Evolutionary conservation across 2,329 filamentous ascomycete genomes (phyloP).

Genomic region (Rhexocercosporidium sp.): DNA sequence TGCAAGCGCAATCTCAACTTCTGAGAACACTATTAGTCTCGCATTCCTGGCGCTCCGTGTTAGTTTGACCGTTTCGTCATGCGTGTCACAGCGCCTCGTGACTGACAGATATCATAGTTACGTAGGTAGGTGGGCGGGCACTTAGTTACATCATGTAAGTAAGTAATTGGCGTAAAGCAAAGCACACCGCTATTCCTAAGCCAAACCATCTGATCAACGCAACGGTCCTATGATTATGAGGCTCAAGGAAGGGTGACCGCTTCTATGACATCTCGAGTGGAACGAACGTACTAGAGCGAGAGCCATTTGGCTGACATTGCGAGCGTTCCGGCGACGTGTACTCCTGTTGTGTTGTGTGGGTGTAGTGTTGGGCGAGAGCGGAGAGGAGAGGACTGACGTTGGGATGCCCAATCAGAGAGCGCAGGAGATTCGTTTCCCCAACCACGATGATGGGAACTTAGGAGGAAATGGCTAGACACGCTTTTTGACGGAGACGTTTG

Average conservation of each 20-base stretch:
- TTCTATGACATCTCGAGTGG: slow-evolving; percentile 13
- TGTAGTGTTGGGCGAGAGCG: neutral
- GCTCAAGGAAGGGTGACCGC: slow-evolving; percentile 13
- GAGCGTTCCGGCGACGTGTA: neutral
- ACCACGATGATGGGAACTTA: slow-evolving; percentile 3
- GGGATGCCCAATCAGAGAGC: neutral
- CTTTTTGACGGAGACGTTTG: neutral
- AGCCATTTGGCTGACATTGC: neutral
- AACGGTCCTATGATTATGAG: neutral
- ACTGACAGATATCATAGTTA: neutral
- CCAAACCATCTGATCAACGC: neutral
- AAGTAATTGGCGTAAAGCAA: too few relatives aligned
- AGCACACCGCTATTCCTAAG: slow-evolving; percentile 3
- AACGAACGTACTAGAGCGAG: neutral
- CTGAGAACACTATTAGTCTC: too few relatives aligned
- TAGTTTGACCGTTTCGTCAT: neutral
- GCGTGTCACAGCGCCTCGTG: neutral
- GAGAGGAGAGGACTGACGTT: neutral
- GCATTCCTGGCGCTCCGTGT: neutral
- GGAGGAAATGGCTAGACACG: neutral
- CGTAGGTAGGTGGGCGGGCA: too few relatives aligned
- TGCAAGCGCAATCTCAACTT: too few relatives aligned
- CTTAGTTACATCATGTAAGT: too few relatives aligned
- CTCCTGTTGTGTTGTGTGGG: neutral
- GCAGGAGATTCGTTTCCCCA: neutral